A percentile compares a stretch with the other conserved stretches of the same genome.
These are phyloP conservation scores for Coemansia sp. DNA, from an alignment of 192 early-diverging fungal genomes.

Conservation along the genomic window DNA sequence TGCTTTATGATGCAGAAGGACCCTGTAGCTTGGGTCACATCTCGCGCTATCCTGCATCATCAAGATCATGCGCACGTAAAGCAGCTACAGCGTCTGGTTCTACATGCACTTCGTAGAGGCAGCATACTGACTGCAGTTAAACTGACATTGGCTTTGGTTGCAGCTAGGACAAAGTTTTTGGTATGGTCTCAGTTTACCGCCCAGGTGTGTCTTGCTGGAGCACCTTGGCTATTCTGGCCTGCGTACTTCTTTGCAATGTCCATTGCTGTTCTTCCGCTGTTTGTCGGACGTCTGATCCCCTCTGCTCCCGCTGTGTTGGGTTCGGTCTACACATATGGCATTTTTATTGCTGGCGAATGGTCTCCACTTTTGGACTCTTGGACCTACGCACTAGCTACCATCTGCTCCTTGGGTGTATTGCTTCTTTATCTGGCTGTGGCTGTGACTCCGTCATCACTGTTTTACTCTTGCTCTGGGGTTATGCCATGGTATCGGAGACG, in stretches of 20 bases:
- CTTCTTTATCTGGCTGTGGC: constrained; percentile 47
- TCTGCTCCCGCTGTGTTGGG: constrained; percentile 49
- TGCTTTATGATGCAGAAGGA: constrained; percentile 8
- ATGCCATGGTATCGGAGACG: constrained; percentile 29
- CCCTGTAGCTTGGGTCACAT: constrained; percentile 16
- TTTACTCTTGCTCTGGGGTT: constrained; percentile 23
- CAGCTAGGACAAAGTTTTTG: constrained; percentile 41
- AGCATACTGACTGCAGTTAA: constrained; percentile 18
- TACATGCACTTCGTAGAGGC: no score
- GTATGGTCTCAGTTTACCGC: constrained; percentile 52
- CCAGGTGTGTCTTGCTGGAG: constrained; percentile 35
- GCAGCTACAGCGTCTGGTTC: constrained; percentile 9
- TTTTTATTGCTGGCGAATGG: constrained; percentile 53
- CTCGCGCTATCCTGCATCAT: constrained; percentile 22
- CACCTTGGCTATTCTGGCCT: constrained; percentile 57
- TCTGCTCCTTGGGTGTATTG: constrained; percentile 32
- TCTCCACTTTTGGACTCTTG: constrained; percentile 48
- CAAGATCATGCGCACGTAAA: constrained; percentile 21
- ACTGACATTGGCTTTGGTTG: constrained; percentile 22
- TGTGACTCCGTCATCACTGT: constrained; percentile 24
- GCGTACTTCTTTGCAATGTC: constrained; percentile 53
- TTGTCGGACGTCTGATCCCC: constrained; percentile 69
- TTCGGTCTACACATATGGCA: constrained; percentile 58
- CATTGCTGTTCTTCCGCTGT: constrained; percentile 63
- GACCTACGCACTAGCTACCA: constrained; percentile 40